These are phyloP conservation scores for Ophiostoma himal-ulmi DNA, from an alignment of 2,329 filamentous ascomycete genomes.

Conservation along the genomic window DNA sequence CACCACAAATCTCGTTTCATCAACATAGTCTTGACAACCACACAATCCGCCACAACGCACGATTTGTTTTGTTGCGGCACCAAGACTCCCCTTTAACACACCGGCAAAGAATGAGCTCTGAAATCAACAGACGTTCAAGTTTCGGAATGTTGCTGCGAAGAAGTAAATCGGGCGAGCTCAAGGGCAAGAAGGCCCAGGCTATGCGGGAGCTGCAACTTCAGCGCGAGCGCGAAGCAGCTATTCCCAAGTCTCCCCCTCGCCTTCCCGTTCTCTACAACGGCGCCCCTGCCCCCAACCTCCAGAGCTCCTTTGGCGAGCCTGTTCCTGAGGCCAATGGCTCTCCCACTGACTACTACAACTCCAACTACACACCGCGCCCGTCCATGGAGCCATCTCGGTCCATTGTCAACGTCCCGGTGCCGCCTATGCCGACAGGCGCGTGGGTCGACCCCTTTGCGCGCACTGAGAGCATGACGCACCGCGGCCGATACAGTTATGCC, in stretches of 20 bases:
- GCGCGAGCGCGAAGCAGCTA: slow-evolving; percentile 44
- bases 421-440: slow-evolving; percentile 56
- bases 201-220: slow-evolving; percentile 46
- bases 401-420: slow-evolving; percentile 38
- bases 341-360: slow-evolving; percentile 23
- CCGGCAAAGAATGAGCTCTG: slow-evolving; percentile 34
- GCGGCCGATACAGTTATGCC: slow-evolving; percentile 92
- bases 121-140: slow-evolving; percentile 38
- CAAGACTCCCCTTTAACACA: slow-evolving; percentile 3
- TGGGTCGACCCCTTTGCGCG: slow-evolving; percentile 72
- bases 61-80: neutral
- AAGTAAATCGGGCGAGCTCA: slow-evolving; percentile 61
- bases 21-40: neutral
- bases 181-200: slow-evolving; percentile 56
- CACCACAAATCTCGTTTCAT: neutral
- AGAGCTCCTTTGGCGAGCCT: slow-evolving; percentile 51
- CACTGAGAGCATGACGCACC: slow-evolving; percentile 92
- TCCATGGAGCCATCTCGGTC: slow-evolving; percentile 51
- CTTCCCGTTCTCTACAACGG: slow-evolving; percentile 49
- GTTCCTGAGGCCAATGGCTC: slow-evolving; percentile 36
- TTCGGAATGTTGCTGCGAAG: slow-evolving; percentile 59
- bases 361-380: slow-evolving; percentile 36
- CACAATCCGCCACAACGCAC: neutral
- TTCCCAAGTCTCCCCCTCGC: slow-evolving; percentile 45
- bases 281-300: slow-evolving; percentile 41